Base-by-base conservation (phyloP, 2,329 filamentous ascomycete genomes). In the Exophiala lecanii-corni region DNA sequence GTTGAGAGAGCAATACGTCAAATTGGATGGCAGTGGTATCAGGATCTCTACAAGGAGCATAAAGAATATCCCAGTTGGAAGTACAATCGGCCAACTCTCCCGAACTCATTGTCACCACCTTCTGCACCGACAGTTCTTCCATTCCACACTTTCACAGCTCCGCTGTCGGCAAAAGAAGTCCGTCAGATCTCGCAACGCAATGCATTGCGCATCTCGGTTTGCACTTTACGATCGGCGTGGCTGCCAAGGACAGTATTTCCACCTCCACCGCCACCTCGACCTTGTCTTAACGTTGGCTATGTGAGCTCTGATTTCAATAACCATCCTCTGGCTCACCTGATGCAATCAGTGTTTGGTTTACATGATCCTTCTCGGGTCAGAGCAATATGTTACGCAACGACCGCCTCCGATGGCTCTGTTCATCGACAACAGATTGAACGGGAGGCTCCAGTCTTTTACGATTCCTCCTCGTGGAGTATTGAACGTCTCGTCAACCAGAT, bases 251-350 rank as follows among this genome's bases (percentile, higher is more conserved):
- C 81, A 0, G 86, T 97, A 0, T 95, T 86, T 57, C 78, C 79
- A n/a, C 92, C 92, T 2, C 92, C 92, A 0, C 65, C 78, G 2
- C 89, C 92, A 1, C 92, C 92, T 1, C 75, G 72, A 32, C 89
- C 89, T 1, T 79, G 84, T 53, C 73, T 98, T n/a, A 91, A 88
- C 54, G 81, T 98, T 47, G 92, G 92, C 35, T 98, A 98, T 62
- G 82, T 98, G 26, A 97, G 92, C 3, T 97, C 92, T 0, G 92
- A 98, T 65, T 98, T 98, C 67, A 98, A 98, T 61, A 98, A 98
- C 57, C 92, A 98, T 61, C 92, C 92, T 3, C 71, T 98, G 23
- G 92, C 92, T 17, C 92, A 98, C 67, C 65, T 98, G 42, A 98
- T 98, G 92, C 92, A 98, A 68, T 97, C 92, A 1, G 89, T 97